Base-by-base conservation (phyloP, 768 basidiomycete genomes). In the Tylopilus intermedius region DNA sequence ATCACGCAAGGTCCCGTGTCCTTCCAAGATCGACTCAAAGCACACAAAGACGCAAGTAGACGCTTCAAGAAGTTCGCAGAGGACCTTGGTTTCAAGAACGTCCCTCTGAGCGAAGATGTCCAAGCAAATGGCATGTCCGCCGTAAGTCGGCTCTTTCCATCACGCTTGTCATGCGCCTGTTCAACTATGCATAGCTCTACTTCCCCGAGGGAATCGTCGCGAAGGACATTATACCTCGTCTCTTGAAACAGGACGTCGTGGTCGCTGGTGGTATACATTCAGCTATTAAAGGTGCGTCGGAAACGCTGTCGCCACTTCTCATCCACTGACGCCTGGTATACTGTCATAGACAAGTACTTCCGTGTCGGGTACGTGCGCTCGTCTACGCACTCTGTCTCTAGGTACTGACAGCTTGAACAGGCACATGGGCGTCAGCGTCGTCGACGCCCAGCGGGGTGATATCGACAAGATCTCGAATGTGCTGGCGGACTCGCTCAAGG, bases 71-170 rank as follows among this genome's bases (percentile, higher is more conserved):
- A 79, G 6, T 79, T 82, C 1, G 83, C 84, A 5, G 64, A 71
- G 40, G 75, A 72, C 21, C 74, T 95, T 40, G 94, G 92, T 2
- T 73, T 97, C 59, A 83, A 74, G 62, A 82, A 83, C 62, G 76
- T 98, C 8, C 82, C 94, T 8, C 63, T 80, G 10, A 73, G 77
- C 26, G 74, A 81, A 2, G 72, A 76, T 2, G 76, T 80, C 53
- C 79, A 87, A 15, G 94, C 96, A 3, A 95, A 94, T 64, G 94
- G 95, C 38, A 97, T 99, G 96, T 90, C 88, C 6, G 94, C 94
- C 39, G 84, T 90, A 62, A 57, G 75, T 64, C 38, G 11, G 27
- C 11, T 43, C 43, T 29, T 15, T 26, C 26, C n/a, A 9, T 21
- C 18, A 8, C 26, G 4, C 13, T 4, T 26, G 15, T 22, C 29